Conservation (phyloP, 768 basidiomycete species). For the Suillus plorans region DNA sequence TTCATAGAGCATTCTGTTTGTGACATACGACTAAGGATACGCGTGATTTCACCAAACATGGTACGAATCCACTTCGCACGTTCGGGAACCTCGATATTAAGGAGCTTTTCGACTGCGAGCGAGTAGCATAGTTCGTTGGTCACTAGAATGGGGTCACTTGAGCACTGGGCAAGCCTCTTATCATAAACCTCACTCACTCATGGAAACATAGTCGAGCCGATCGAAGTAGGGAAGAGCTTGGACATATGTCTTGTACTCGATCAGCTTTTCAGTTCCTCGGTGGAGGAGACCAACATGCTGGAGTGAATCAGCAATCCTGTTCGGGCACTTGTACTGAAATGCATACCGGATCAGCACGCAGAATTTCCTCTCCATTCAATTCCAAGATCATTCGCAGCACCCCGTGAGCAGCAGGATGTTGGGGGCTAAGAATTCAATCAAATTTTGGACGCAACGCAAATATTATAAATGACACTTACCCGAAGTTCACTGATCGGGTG, state of each 20-base stretch:
- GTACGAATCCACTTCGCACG: slow-evolving; percentile 99
- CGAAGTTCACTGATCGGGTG: slow-evolving; percentile 78
- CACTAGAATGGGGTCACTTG: slow-evolving; percentile 53
- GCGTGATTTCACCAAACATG: slow-evolving; percentile 94
- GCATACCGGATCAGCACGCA: slow-evolving; percentile 80
- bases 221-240: slow-evolving; percentile 99
- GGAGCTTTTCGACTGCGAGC: slow-evolving; percentile 94
- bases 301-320: background rate
- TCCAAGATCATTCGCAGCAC: slow-evolving; percentile 97
- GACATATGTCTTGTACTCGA: slow-evolving; percentile 97
- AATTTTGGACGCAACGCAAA: background rate
- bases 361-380: slow-evolving; percentile 94
- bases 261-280: slow-evolving; percentile 97
- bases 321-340: background rate
- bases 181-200: slow-evolving; percentile 67
- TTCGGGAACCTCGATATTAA: slow-evolving; percentile 96
- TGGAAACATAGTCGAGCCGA: slow-evolving; percentile 97
- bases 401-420: slow-evolving; percentile 98
- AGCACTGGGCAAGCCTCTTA: background rate
- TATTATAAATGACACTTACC: slow-evolving; percentile 40
- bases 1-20: background rate
- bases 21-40: slow-evolving; percentile 84
- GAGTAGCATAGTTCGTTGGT: slow-evolving; percentile 98
- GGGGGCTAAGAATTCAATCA: slow-evolving; percentile 46
- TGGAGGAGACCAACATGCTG: slow-evolving; percentile 95